These are phyloP conservation scores for Umbelopsis vinacea DNA, from an alignment of 192 early-diverging fungal genomes.

Conservation along the genomic window DNA sequence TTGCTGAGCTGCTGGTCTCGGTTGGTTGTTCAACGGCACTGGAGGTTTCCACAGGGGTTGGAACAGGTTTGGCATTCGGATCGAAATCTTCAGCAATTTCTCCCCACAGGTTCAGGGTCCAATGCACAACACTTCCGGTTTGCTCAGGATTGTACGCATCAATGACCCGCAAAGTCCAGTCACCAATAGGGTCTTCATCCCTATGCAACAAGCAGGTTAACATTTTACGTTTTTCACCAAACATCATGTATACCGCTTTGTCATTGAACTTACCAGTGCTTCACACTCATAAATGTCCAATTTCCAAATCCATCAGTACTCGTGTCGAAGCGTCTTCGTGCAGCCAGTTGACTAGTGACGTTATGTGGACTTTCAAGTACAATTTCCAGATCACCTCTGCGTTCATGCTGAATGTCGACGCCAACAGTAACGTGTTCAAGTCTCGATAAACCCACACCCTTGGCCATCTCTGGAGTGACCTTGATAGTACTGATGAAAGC, in stretches of 20 bases:
- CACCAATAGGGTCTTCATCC: conserved; percentile 88
- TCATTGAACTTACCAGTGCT: conserved; percentile 78
- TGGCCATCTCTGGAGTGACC: conserved; percentile 57
- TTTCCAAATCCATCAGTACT: conserved; percentile 70
- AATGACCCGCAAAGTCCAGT: conserved; percentile 77
- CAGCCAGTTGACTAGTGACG: conserved; percentile 70
- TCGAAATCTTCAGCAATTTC: conserved; percentile 42
- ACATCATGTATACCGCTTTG: too few species aligned
- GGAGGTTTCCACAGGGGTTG: background rate
- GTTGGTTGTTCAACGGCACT: background rate
- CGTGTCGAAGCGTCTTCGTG: conserved; percentile 64
- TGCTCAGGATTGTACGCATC: conserved; percentile 60
- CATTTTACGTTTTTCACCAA: too few species aligned
- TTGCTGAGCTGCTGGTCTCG: background rate
- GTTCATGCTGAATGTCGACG: conserved; percentile 78
- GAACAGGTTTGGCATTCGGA: background rate
- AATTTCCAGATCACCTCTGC: conserved; percentile 88
- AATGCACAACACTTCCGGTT: conserved; percentile 63
- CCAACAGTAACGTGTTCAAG: conserved; percentile 91
- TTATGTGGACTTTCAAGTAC: conserved; percentile 75
- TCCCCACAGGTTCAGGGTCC: conserved; percentile 74
- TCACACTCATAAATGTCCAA: conserved; percentile 97
- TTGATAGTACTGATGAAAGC: conserved; percentile 19
- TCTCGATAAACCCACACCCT: conserved; percentile 47
- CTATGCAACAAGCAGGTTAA: conserved; percentile 39